Evolutionary conservation across 352 stramenopile genomes (phyloP).

Genomic region (Phytophthora europaea): DNA sequence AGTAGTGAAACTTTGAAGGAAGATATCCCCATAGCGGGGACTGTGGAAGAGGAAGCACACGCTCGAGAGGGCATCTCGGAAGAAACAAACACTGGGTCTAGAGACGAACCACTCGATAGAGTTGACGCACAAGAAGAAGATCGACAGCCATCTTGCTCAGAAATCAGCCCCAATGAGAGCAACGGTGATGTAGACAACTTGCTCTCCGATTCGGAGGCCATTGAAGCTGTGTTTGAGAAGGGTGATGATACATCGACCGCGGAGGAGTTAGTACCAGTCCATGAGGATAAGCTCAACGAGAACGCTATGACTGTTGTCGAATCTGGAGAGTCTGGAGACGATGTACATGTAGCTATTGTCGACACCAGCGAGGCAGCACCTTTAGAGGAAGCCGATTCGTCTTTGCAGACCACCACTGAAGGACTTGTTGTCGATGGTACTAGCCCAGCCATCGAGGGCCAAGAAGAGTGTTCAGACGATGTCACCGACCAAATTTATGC

Average conservation of each 20-base stretch:
- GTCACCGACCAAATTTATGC: neutral
- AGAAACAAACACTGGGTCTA: neutral
- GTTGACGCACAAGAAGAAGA: neutral
- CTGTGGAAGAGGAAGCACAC: neutral
- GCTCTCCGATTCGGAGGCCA: neutral
- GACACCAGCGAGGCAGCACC: neutral
- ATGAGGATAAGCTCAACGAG: neutral
- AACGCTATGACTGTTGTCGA: neutral
- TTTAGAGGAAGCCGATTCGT: neutral
- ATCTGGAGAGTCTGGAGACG: no score
- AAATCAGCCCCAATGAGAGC: neutral
- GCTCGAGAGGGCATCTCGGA: neutral
- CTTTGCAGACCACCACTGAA: neutral
- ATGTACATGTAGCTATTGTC: neutral
- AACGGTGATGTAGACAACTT: neutral
- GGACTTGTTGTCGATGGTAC: neutral
- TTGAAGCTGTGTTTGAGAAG: neutral
- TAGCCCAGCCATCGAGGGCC: neutral
- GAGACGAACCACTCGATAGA: neutral
- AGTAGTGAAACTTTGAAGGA: neutral
- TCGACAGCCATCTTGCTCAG: neutral
- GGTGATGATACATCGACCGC: neutral
- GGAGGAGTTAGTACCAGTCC: neutral
- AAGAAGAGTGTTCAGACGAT: neutral
- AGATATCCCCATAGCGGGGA: neutral